Conservation (phyloP, 805 yeast species). For the Yarrowia osloensis region DNA sequence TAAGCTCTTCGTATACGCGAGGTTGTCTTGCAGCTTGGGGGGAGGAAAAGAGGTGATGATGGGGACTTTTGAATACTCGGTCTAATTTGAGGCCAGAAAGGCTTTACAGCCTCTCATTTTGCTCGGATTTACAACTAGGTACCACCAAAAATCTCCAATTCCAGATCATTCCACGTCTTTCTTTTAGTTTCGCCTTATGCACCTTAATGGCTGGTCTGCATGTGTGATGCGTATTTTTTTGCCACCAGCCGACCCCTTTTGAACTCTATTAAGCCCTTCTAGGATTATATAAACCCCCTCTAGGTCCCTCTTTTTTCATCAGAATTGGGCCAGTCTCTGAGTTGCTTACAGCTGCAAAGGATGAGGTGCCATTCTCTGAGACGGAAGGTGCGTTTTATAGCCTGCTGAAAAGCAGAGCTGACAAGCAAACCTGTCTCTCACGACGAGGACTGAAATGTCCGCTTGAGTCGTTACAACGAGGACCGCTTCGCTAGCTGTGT, state of each 20-base stretch:
- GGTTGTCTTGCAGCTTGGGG: not conserved
- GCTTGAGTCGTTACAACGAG: not conserved
- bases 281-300: not conserved
- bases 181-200: not conserved
- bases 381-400: constrained; percentile 2
- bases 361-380: not conserved
- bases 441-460: constrained; percentile 4
- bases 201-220: not conserved
- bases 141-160: no score
- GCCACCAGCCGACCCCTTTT: not conserved
- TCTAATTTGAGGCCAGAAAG: no score
- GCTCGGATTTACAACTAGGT: no score
- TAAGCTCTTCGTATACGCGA: not conserved
- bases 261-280: not conserved
- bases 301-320: not conserved
- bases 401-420: not conserved
- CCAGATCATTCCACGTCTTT: not conserved
- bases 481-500: not conserved
- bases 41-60: no score
- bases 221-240: not conserved
- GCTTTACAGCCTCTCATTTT: no score
- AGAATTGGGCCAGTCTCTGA: constrained; percentile 2
- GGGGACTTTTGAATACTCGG: not conserved
- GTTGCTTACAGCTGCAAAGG: no score
- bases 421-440: not conserved